Percentiles rank a stretch among this genome's conserved stretches.
Evolutionary conservation across 805 yeast species (phyloP).

Genomic region (Saccharomycopsis fibuligera): DNA sequence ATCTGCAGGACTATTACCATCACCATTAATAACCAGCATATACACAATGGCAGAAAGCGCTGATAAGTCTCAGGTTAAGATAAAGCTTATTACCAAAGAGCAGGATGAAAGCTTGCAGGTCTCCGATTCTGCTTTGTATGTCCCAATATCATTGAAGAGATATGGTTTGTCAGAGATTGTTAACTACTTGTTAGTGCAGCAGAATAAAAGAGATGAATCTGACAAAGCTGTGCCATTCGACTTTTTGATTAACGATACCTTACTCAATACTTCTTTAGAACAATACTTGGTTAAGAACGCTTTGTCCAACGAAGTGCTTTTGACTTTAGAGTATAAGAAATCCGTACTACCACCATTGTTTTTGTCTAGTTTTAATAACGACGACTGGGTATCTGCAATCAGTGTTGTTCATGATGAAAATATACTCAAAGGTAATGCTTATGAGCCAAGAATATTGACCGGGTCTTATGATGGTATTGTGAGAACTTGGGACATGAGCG

Average conservation of each 20-base stretch:
- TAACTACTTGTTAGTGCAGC: constrained; percentile 64
- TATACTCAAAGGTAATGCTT: constrained; percentile 32
- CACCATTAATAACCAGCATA: too few species aligned
- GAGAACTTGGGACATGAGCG: constrained; percentile 78
- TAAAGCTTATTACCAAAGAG: constrained; percentile 82
- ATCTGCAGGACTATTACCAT: too few species aligned
- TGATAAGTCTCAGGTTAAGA: constrained; percentile 62
- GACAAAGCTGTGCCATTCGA: constrained; percentile 77
- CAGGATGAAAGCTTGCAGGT: constrained; percentile 67
- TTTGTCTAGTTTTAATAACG: constrained; percentile 80
- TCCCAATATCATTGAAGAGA: constrained; percentile 80
- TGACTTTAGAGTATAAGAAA: constrained; percentile 83
- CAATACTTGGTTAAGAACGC: constrained; percentile 75
- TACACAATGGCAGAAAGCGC: neutral
- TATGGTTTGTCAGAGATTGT: constrained; percentile 93
- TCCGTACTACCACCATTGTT: constrained; percentile 93
- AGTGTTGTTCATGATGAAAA: constrained; percentile 37
- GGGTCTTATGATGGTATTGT: constrained; percentile 96
- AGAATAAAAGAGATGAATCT: constrained; percentile 34
- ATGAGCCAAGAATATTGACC: constrained; percentile 56
- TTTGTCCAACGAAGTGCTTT: constrained; percentile 70
- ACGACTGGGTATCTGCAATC: constrained; percentile 90
- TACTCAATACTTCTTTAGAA: constrained; percentile 71
- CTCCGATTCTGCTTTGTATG: constrained; percentile 75
- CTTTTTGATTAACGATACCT: constrained; percentile 78